phyloP scores from a whole-genome alignment of 148 eudicot species.

The Dianthus caryophyllus region DNA sequence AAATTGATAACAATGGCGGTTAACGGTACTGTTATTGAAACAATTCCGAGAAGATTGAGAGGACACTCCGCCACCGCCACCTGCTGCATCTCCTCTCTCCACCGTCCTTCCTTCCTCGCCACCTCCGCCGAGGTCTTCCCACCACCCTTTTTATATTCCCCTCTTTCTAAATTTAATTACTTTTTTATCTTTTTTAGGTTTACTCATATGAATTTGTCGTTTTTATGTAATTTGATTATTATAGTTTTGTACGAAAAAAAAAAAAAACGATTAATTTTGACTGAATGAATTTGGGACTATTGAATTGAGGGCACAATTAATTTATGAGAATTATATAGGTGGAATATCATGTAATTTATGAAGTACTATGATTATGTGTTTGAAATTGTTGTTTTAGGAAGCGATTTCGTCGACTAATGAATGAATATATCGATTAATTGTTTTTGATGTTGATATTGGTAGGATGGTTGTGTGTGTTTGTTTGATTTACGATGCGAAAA shows the following conservation, averaged over 20 bases:
- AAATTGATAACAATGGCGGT: not conserved
- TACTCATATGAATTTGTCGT: too few species aligned
- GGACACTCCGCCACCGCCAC: constrained; percentile 69
- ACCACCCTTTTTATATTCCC: not conserved
- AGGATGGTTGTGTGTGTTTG: constrained; percentile 93
- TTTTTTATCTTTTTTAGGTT: too few species aligned
- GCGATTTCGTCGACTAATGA: constrained; percentile 4
- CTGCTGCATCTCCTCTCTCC: constrained; percentile 61
- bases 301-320: too few species aligned
- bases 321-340: too few species aligned
- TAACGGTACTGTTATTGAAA: not conserved
- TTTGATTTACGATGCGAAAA: constrained; percentile 90
- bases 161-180: not conserved
- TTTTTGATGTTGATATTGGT: constrained; percentile 10
- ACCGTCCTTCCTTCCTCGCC: constrained; percentile 60
- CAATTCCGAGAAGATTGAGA: constrained; percentile 43
- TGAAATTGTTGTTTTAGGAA: constrained; percentile 5
- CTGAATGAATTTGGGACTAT: too few species aligned
- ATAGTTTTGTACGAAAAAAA: too few species aligned
- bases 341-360: too few species aligned
- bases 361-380: too few species aligned
- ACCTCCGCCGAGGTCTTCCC: constrained; percentile 83
- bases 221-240: too few species aligned
- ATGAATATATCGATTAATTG: too few species aligned
- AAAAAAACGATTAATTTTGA: too few species aligned